These are phyloP conservation scores for Penicillium nucicola DNA, from an alignment of 495 filamentous ascomycete genomes.

Conservation along the genomic window DNA sequence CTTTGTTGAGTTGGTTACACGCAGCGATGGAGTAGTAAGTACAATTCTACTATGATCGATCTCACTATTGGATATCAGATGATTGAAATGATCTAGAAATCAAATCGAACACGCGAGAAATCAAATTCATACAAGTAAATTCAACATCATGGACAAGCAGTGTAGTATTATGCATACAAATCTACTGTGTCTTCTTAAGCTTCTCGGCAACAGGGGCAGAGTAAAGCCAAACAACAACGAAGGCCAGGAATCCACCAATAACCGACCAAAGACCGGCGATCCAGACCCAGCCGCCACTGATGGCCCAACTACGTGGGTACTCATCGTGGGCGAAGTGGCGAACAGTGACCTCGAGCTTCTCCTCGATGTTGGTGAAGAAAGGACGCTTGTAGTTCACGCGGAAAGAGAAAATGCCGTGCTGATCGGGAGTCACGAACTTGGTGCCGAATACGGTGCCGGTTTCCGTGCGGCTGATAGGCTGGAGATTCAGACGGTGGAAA, in stretches of 20 bases:
- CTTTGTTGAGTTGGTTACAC: too few relatives aligned
- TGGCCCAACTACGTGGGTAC: conserved; percentile 86
- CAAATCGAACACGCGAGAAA: not conserved
- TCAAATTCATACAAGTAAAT: conserved; percentile 5
- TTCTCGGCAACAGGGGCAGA: conserved; percentile 56
- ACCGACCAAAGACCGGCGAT: conserved; percentile 84
- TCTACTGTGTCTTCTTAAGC: conserved; percentile 71
- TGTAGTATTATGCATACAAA: conserved; percentile 19
- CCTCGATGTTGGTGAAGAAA: conserved; percentile 83
- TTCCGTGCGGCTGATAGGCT: conserved; percentile 51
- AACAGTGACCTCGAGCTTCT: conserved; percentile 92
- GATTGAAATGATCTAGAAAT: not conserved
- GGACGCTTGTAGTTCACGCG: conserved; percentile 93
- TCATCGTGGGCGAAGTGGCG: conserved; percentile 96
- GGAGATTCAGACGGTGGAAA: conserved; percentile 85
- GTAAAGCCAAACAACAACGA: conserved; percentile 88
- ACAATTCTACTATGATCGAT: too few relatives aligned
- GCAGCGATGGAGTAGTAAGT: too few relatives aligned
- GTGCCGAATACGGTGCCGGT: conserved; percentile 72
- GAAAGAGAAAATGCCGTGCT: conserved; percentile 98
- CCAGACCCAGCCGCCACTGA: conserved; percentile 93
- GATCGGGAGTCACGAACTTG: conserved; percentile 81
- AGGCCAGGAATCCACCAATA: conserved; percentile 76
- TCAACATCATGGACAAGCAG: conserved; percentile 18
- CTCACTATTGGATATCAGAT: conserved; percentile 2